These are phyloP conservation scores for Ogataea hybrid DNA, from an alignment of 1,139 yeast species.

Conservation along the genomic window DNA sequence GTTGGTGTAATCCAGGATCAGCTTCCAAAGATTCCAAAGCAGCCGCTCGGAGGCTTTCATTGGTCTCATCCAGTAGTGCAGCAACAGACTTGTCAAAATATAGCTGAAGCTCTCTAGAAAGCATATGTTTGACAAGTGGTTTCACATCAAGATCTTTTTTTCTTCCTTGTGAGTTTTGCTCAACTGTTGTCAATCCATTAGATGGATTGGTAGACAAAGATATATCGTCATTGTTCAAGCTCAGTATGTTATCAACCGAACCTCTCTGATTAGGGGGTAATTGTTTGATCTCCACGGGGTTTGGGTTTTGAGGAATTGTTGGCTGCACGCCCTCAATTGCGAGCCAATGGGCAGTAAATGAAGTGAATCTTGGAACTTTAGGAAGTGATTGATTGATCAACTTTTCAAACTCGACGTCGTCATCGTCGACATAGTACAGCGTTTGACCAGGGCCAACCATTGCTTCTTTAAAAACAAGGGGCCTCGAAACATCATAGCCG, in stretches of 20 bases:
- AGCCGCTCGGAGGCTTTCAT: conserved; percentile 65
- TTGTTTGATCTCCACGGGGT: conserved; percentile 67
- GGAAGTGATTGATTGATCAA: conserved; percentile 93
- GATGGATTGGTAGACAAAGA: conserved; percentile 28
- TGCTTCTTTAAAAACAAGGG: conserved; percentile 75
- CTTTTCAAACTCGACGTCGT: conserved; percentile 92
- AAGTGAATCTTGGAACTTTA: conserved; percentile 86
- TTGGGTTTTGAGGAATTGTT: conserved; percentile 94
- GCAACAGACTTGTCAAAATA: conserved; percentile 90
- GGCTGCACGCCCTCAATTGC: conserved; percentile 99
- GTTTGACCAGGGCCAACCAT: conserved; percentile 93
- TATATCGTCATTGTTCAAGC: conserved; percentile 33
- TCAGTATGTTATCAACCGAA: conserved; percentile 52
- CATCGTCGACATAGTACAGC: conserved; percentile 85
- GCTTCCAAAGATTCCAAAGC: conserved; percentile 81
- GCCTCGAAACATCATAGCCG: conserved; percentile 64
- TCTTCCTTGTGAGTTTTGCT: conserved; percentile 22
- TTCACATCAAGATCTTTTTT: conserved; percentile 74
- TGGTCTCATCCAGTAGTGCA: conserved; percentile 63
- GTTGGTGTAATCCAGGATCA: conserved; percentile 95
- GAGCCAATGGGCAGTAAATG: conserved; percentile 97
- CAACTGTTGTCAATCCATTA: conserved; percentile 29
- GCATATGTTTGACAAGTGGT: conserved; percentile 94
- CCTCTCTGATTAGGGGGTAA: conserved; percentile 71
- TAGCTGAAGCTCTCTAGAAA: conserved; percentile 89